These are phyloP conservation scores for Blastobotrys muscicola DNA, from an alignment of 805 yeast genomes.

Conservation along the genomic window DNA sequence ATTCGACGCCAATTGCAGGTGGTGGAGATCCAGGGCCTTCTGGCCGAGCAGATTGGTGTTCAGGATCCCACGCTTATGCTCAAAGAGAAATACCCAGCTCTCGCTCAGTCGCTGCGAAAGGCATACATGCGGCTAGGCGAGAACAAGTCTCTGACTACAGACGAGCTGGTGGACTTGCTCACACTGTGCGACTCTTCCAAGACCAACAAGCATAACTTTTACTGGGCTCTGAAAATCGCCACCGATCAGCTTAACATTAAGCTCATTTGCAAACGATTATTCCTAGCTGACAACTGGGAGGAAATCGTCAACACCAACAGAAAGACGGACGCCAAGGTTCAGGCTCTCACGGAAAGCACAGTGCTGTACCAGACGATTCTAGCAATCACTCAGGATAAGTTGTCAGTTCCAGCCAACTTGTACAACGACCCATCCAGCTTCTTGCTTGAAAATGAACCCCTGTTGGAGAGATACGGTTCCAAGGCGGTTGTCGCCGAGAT, in stretches of 20 bases:
- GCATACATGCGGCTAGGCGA: not conserved
- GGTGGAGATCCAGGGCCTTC: constrained; percentile 39
- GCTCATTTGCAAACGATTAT: constrained; percentile 51
- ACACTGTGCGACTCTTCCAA: constrained; percentile 34
- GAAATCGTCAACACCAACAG: constrained; percentile 29
- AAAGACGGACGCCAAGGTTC: constrained; percentile 35
- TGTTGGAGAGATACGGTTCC: no score
- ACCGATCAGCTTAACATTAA: constrained; percentile 25
- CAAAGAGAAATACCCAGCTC: constrained; percentile 3
- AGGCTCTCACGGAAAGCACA: constrained; percentile 34
- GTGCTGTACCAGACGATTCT: constrained; percentile 37
- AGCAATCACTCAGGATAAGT: no score
- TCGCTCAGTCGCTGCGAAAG: constrained; percentile 1
- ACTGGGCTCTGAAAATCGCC: constrained; percentile 43
- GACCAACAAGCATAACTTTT: constrained; percentile 26
- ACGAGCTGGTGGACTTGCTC: constrained; percentile 44
- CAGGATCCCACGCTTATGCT: constrained; percentile 33
- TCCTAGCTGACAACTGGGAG: constrained; percentile 43
- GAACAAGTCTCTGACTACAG: constrained; percentile 26
- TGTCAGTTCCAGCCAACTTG: no score
- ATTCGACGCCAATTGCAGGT: constrained; percentile 43
- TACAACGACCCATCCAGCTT: not conserved
- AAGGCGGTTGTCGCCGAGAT: no score
- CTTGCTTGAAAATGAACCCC: constrained; percentile 1
- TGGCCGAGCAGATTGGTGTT: constrained; percentile 6